A percentile compares a stretch with the other conserved stretches of the same genome.
phyloP scores from a whole-genome alignment of 352 stramenopile species.

The Phytophthora cactorum region DNA sequence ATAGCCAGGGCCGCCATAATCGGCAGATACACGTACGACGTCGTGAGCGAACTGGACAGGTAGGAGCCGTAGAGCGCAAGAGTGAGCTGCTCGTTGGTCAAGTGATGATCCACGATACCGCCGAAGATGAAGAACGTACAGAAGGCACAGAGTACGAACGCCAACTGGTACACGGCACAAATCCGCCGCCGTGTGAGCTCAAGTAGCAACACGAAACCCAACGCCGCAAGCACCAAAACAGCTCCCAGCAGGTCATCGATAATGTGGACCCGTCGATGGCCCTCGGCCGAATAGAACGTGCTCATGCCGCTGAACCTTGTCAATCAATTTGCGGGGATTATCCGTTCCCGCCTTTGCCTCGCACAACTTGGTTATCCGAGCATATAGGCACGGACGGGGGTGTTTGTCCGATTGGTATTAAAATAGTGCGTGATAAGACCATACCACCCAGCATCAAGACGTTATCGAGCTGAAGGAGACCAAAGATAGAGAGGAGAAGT shows the following conservation, averaged over 20 bases:
- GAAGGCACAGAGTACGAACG: constrained; percentile 61
- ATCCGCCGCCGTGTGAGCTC: constrained; percentile 77
- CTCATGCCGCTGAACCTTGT: constrained; percentile 10
- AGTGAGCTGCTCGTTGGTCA: constrained; percentile 75
- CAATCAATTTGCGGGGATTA: constrained; percentile 7
- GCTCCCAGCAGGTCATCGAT: constrained; percentile 79
- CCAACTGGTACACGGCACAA: constrained; percentile 73
- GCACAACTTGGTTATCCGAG: constrained; percentile 8
- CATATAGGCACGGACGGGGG: too few relatives aligned
- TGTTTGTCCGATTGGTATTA: constrained; percentile 2
- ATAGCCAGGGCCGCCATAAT: constrained; percentile 40
- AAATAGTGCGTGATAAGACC: constrained; percentile 23
- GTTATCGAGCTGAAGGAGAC: neutral
- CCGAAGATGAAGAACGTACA: constrained; percentile 70
- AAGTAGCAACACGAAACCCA: constrained; percentile 53
- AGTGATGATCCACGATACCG: constrained; percentile 73
- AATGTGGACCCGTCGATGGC: constrained; percentile 61
- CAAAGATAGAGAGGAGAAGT: constrained; percentile 6
- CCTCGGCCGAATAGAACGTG: constrained; percentile 21
- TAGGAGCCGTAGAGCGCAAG: constrained; percentile 73
- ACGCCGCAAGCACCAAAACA: constrained; percentile 61
- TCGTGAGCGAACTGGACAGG: constrained; percentile 49
- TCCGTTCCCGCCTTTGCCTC: constrained; percentile 17
- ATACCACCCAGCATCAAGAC: constrained; percentile 11
- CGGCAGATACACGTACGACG: constrained; percentile 72